Conservation (phyloP, 768 basidiomycete genomes). For the Rubroboletus pulcherrimus region DNA sequence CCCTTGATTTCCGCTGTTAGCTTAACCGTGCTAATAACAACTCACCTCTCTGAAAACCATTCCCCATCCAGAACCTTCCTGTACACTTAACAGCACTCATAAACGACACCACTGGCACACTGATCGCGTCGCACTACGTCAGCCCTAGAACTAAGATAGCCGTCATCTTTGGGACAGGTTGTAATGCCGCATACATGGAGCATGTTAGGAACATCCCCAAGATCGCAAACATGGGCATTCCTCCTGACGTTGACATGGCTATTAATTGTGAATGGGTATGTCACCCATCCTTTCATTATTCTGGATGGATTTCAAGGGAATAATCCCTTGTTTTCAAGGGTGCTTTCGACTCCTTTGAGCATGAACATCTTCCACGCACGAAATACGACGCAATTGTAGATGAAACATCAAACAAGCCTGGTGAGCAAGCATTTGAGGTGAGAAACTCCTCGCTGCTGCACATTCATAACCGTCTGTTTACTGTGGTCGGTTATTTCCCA, state of each 20-base stretch:
- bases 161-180: constrained; percentile 96
- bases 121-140: constrained; percentile 96
- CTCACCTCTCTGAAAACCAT: background rate
- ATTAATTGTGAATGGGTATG: constrained; percentile 98
- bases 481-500: background rate
- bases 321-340: constrained; percentile 47
- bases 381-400: constrained; percentile 94
- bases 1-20: background rate
- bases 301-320: background rate
- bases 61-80: constrained; percentile 62
- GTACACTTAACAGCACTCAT: constrained; percentile 83
- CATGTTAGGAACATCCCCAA: constrained; percentile 81
- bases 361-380: constrained; percentile 91
- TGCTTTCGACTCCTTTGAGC: constrained; percentile 94
- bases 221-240: constrained; percentile 70
- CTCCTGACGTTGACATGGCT: constrained; percentile 68
- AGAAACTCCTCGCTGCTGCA: constrained; percentile 3
- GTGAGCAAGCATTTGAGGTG: constrained; percentile 91
- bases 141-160: constrained; percentile 89
- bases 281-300: background rate
- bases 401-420: constrained; percentile 92
- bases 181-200: constrained; percentile 99
- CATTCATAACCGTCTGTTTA: background rate
- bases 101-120: constrained; percentile 97
- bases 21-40: background rate